Conservation (phyloP, 2,329 filamentous ascomycete genomes). For the Leptographium procerum region DNA sequence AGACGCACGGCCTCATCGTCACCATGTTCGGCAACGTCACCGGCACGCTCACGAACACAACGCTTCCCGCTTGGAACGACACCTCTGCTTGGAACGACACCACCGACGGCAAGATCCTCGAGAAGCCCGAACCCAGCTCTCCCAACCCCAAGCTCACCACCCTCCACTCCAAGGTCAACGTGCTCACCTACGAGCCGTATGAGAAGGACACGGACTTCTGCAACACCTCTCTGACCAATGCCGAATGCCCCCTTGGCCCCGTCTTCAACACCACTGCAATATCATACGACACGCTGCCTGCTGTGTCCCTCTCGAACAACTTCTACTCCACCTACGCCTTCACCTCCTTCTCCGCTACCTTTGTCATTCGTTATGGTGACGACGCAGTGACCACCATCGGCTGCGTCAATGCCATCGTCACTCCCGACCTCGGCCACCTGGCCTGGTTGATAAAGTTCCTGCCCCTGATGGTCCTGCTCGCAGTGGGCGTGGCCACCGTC, state of each 20-base stretch:
- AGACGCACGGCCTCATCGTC: conserved; percentile 57
- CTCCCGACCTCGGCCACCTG: conserved; percentile 66
- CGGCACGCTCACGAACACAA: conserved; percentile 48
- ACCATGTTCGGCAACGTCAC: conserved; percentile 88
- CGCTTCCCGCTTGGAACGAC: conserved; percentile 47
- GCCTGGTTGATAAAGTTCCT: conserved; percentile 62
- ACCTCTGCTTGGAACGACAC: conserved; percentile 52
- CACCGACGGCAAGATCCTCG: conserved; percentile 65
- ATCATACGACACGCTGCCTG: conserved; percentile 44
- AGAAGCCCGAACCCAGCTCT: conserved; percentile 38
- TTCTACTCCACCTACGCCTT: conserved; percentile 81
- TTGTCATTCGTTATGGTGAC: conserved; percentile 69
- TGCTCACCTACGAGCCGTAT: conserved; percentile 67
- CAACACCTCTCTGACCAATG: conserved; percentile 43
- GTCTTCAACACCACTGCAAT: conserved; percentile 40
- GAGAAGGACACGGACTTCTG: conserved; percentile 54
- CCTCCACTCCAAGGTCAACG: conserved; percentile 57
- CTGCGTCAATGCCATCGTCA: conserved; percentile 73
- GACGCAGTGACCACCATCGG: conserved; percentile 50
- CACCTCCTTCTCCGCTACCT: conserved; percentile 62
- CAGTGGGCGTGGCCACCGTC: conserved; percentile 72
- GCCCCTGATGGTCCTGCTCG: conserved; percentile 64
- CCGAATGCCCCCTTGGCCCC: conserved; percentile 63
- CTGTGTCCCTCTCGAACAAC: conserved; percentile 61
- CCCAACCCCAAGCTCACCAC: conserved; percentile 55